phyloP scores from a whole-genome alignment of 176 grass and related monocot genomes.

The Miscanthus lutarioriparius region DNA sequence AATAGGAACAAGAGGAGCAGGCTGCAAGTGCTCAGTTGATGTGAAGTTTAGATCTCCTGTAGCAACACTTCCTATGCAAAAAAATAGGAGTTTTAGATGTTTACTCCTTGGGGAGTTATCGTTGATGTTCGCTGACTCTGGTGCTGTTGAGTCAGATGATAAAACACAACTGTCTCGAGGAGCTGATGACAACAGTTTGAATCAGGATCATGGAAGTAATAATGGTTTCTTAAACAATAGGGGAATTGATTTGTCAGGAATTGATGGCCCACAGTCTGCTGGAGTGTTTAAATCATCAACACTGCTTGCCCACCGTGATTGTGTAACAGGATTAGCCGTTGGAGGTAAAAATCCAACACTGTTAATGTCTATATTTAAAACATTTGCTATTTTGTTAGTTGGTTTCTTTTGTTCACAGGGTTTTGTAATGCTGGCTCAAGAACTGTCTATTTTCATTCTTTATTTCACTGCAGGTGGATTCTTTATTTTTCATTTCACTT shows the following conservation, averaged over 20 bases:
- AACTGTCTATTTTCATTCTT: conserved; percentile 21
- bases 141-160: conserved; percentile 33
- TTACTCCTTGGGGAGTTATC: conserved; percentile 57
- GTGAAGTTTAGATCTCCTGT: too few species aligned
- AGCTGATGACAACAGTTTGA: conserved; percentile 28
- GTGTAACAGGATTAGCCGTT: conserved; percentile 76
- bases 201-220: conserved; percentile 30
- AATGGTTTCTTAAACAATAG: conserved; percentile 18
- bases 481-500: conserved; percentile 27
- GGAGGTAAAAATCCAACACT: conserved; percentile 61
- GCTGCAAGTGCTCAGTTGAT: too few species aligned
- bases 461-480: conserved; percentile 53
- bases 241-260: conserved; percentile 21
- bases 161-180: conserved; percentile 21
- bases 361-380: conserved; percentile 5
- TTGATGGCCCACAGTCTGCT: conserved; percentile 15
- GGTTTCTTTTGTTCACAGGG: conserved; percentile 5
- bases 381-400: not conserved
- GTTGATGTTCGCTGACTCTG: conserved; percentile 23
- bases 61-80: too few species aligned
- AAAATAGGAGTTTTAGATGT: conserved; percentile 24
- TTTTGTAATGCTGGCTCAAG: conserved; percentile 7
- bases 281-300: conserved; percentile 42
- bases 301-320: conserved; percentile 75
- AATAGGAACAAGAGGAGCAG: too few species aligned